Conservation (phyloP, 495 filamentous ascomycete species). For the Penicillium crystallinum region DNA sequence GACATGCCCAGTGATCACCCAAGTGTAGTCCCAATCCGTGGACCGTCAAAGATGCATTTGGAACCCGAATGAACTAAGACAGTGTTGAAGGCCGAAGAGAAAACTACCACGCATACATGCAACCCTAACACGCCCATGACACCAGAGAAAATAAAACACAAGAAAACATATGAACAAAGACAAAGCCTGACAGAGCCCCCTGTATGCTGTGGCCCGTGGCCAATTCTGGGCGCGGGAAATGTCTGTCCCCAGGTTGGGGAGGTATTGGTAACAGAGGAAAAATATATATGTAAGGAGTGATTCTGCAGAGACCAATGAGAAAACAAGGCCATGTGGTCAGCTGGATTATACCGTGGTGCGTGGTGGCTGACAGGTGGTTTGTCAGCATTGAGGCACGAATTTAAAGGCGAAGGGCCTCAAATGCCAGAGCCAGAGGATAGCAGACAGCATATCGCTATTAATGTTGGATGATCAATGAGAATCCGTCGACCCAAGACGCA, state of each 20-base stretch:
- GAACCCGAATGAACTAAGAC: constrained; percentile 4
- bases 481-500: constrained; percentile 79
- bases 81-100: not conserved
- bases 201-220: constrained; percentile 15
- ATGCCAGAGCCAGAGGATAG: not conserved
- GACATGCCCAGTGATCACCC: constrained; percentile 2
- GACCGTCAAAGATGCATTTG: not conserved
- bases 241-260: not conserved
- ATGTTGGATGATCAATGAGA: constrained; percentile 79
- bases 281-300: not conserved
- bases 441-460: constrained; percentile 18
- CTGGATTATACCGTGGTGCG: not conserved
- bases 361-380: not conserved
- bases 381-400: not conserved
- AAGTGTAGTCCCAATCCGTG: not conserved
- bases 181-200: constrained; percentile 7
- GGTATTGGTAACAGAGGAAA: constrained; percentile 1
- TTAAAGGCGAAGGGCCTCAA: not conserved
- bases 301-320: not conserved
- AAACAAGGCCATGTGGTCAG: not conserved
- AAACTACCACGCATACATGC: constrained; percentile 13
- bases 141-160: constrained; percentile 8
- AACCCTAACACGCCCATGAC: constrained; percentile 12
- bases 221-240: constrained; percentile 2
- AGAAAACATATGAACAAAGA: constrained; percentile 19